Conservation (phyloP, 2,329 filamentous ascomycete species). For the Aspergillus brunneoviolaceus region DNA sequence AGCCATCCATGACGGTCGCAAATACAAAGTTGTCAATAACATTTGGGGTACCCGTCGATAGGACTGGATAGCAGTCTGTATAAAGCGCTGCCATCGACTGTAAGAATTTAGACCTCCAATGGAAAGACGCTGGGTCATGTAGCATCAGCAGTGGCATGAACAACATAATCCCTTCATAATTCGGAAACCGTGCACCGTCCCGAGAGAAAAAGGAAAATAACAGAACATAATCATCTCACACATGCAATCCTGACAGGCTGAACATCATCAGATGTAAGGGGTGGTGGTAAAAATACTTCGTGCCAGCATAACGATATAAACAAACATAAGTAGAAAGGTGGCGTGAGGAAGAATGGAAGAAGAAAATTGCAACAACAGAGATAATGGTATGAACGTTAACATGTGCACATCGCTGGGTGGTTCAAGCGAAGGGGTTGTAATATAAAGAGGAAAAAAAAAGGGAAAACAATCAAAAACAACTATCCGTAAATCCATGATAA, state of each 20-base stretch:
- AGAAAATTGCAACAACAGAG: conserved; percentile 17
- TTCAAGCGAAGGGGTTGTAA: conserved; percentile 13
- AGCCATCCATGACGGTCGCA: background rate
- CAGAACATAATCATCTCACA: conserved; percentile 27
- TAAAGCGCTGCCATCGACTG: background rate
- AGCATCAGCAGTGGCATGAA: conserved; percentile 17
- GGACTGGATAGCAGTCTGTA: conserved; percentile 4
- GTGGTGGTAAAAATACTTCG: conserved; percentile 21
- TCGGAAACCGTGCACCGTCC: conserved; percentile 15
- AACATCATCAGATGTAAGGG: conserved; percentile 19
- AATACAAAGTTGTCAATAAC: conserved; percentile 6
- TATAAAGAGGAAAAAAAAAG: conserved; percentile 10
- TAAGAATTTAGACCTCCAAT: background rate
- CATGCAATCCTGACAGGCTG: conserved; percentile 24
- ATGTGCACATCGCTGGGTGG: conserved; percentile 39
- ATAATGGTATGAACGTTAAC: conserved; percentile 15
- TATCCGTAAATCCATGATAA: conserved; percentile 33
- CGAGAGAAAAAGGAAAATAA: conserved; percentile 11
- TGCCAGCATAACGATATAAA: conserved; percentile 32
- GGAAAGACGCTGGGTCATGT: conserved; percentile 4
- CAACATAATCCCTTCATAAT: conserved; percentile 15
- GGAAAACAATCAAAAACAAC: conserved; percentile 23
- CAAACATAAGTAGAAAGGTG: conserved; percentile 25
- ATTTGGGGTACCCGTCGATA: conserved; percentile 4
- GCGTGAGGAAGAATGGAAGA: conserved; percentile 11